Evolutionary conservation across 495 filamentous ascomycete genomes (phyloP).

Genomic region (Aspergillus sparsus): DNA sequence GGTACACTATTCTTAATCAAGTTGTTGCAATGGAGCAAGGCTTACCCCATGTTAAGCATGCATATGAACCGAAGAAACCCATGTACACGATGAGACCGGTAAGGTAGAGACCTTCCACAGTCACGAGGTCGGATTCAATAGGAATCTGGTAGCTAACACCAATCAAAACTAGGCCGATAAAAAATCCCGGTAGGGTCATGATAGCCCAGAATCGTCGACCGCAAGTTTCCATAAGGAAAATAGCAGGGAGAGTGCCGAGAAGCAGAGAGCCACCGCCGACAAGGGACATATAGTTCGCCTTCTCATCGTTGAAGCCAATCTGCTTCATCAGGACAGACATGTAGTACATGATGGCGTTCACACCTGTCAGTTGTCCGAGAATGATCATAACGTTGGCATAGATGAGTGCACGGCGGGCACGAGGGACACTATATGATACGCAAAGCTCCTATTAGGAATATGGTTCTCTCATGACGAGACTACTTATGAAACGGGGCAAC

Average conservation of each 20-base stretch:
- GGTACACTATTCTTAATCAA: background rate
- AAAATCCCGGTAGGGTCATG: conserved; percentile 61
- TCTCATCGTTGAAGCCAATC: conserved; percentile 54
- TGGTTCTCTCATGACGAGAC: background rate
- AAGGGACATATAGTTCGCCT: conserved; percentile 61
- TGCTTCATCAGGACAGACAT: conserved; percentile 58
- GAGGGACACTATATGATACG: conserved; percentile 32
- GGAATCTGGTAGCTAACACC: conserved; percentile 55
- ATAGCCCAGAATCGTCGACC: conserved; percentile 64
- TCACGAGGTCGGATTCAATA: conserved; percentile 34
- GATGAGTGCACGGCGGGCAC: conserved; percentile 59
- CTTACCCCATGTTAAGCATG: conserved; percentile 57
- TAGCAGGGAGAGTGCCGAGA: conserved; percentile 58
- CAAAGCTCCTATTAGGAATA: too few relatives aligned
- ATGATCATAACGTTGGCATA: conserved; percentile 66
- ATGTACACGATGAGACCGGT: conserved; percentile 61
- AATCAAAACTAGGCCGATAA: conserved; percentile 58
- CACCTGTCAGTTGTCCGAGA: conserved; percentile 61
- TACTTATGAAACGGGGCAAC: background rate
- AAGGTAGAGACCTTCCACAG: conserved; percentile 54
- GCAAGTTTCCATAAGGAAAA: conserved; percentile 60
- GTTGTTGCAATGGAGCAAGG: background rate
- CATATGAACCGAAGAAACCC: conserved; percentile 64
- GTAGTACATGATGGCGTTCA: conserved; percentile 66
- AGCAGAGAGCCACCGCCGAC: conserved; percentile 61